Evolutionary conservation across 495 filamentous ascomycete species (phyloP), one percentile per base, ranked within the genome.

Genomic region (Penicillium roqueforti): DNA sequence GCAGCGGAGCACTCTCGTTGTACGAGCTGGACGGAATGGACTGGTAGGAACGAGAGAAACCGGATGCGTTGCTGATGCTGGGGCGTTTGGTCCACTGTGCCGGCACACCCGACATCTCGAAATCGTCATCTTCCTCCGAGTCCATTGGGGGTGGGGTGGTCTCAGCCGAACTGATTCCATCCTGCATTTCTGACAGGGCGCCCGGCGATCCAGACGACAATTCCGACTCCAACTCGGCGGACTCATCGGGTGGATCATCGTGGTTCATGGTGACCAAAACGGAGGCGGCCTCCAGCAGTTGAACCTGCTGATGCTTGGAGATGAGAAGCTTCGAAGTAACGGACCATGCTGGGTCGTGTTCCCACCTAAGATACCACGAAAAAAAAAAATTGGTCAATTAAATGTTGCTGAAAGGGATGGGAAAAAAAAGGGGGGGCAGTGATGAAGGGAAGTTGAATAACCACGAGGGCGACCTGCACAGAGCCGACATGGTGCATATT

Each of bases 281-380:
- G 18, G 90, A 93, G 37, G 93, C 93, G 13, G 93, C 93, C 74
- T 98, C 95, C 48, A 98, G 81, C 39, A 98, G 83, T 68, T 98
- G 93, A 53, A 98, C 93, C 75, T 98, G 93, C 76, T 98, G 93
- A 68, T 98, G 93, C 82, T 98, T 98, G 55, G 93, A 97, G 59
- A 98, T 98, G 58, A 97, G 82, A 60, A 97, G 82, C 73, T 98
- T 98, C 63, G 93, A 97, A 39, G 93, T 98, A 73, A 86, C 87
- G 34, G 91, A 86, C 93, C 93, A 98, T 79, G 96, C 90, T 63
- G 95, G 95, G 72, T 93, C 92, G 72, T 98, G 93, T 77, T 98
- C 93, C 93, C 93, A 98, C 81, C 93, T 98, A 82, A 66, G 52
- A 54, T 58, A 58, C 58, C 62, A 68, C 68, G 70, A 74, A 76